A percentile compares a stretch with the other conserved stretches of the same genome.
phyloP scores from a whole-genome alignment of 495 filamentous ascomycete genomes.

The Parmelia sp. region DNA sequence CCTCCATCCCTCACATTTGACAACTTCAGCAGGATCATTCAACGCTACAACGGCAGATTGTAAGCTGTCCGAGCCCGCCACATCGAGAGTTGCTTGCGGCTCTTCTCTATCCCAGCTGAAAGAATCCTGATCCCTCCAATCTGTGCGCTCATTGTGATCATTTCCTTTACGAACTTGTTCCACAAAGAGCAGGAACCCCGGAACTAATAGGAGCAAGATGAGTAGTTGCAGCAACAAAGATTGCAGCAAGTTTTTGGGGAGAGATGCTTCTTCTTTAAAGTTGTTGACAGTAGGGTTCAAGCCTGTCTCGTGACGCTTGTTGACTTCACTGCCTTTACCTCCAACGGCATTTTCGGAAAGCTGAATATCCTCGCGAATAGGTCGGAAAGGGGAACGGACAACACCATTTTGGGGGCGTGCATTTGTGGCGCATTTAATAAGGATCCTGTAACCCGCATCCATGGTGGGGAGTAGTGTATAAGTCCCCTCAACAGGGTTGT shows the following conservation, averaged over 20 bases:
- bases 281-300: background rate
- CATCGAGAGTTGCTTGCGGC: background rate
- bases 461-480: conserved; percentile 4
- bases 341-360: background rate
- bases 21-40: too few species aligned
- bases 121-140: background rate
- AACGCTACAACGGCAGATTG: background rate
- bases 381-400: background rate
- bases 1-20: conserved; percentile 1
- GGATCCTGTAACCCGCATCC: conserved; percentile 6
- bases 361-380: background rate
- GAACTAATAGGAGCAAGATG: background rate
- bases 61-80: background rate
- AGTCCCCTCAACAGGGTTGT: background rate
- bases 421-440: background rate
- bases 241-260: background rate
- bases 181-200: background rate
- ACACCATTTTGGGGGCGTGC: background rate
- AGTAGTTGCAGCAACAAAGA: background rate
- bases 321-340: background rate
- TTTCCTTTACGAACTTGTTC: background rate
- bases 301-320: background rate
- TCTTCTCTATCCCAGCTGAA: background rate
- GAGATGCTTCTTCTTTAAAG: background rate
- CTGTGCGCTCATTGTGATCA: background rate